Evolutionary conservation across 2,329 filamentous ascomycete species (phyloP).

Genomic region (Diaporthe velutina): DNA sequence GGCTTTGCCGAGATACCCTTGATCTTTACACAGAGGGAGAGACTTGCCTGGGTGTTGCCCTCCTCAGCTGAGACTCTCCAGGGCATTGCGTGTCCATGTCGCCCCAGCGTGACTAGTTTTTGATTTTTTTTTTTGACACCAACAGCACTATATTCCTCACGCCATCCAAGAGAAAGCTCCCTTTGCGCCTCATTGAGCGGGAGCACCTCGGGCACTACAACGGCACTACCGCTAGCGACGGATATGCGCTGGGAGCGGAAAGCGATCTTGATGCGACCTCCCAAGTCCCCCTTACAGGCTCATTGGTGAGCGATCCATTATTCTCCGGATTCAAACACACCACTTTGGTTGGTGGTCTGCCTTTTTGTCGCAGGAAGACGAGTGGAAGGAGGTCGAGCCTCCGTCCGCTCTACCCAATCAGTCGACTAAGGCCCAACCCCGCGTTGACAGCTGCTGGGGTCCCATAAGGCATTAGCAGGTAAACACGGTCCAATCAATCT

Average conservation of each 20-base stretch:
- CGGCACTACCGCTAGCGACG: slow-evolving; percentile 23
- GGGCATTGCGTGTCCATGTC: slow-evolving; percentile 26
- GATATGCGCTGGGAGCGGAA: slow-evolving; percentile 26
- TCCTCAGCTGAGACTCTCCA: slow-evolving; percentile 27
- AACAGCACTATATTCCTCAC: slow-evolving; percentile 10
- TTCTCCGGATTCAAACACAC: not conserved
- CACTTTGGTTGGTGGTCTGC: slow-evolving; percentile 20
- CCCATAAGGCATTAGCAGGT: slow-evolving; percentile 19
- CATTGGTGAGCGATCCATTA: not conserved
- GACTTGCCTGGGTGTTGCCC: not conserved
- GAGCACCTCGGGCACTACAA: slow-evolving; percentile 33
- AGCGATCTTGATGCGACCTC: slow-evolving; percentile 14
- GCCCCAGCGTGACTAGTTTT: slow-evolving; percentile 15
- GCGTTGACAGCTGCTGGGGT: slow-evolving; percentile 27
- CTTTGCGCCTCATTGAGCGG: slow-evolving; percentile 23
- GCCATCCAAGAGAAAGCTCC: not conserved
- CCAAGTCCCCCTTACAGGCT: not conserved
- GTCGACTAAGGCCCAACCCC: slow-evolving; percentile 13
- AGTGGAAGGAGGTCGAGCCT: slow-evolving; percentile 8
- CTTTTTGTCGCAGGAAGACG: slow-evolving; percentile 2
- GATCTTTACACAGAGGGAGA: not conserved
- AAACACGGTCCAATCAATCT: slow-evolving; percentile 33
- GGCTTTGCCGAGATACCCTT: not conserved
- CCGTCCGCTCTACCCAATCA: slow-evolving; percentile 24
- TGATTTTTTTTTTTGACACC: not conserved